Percentiles rank a stretch among this genome's conserved stretches.
Evolutionary conservation across 352 stramenopile genomes (phyloP).

Genomic region (Phytopythium mirpurense): DNA sequence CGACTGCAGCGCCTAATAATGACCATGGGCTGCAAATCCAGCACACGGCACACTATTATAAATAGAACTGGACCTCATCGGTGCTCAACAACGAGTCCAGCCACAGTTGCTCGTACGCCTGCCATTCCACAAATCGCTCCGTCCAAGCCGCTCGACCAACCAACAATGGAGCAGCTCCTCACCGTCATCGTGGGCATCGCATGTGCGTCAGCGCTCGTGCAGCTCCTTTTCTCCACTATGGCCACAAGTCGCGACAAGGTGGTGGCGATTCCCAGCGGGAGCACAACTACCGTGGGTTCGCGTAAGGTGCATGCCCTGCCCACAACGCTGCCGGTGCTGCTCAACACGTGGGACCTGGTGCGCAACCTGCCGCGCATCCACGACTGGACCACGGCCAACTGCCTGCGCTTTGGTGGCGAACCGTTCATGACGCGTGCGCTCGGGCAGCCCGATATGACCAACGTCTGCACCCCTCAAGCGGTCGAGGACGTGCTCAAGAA

Average conservation of each 20-base stretch:
- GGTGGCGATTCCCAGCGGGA: background rate
- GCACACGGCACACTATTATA: too few relatives aligned
- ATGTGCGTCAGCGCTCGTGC: background rate
- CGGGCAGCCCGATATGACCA: slow-evolving; percentile 34
- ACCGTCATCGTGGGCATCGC: background rate
- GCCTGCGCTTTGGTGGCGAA: slow-evolving; percentile 22
- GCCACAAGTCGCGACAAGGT: background rate
- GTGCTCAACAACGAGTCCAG: too few relatives aligned
- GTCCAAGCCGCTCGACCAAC: too few relatives aligned
- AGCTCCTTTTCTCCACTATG: background rate
- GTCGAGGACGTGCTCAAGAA: slow-evolving; percentile 48
- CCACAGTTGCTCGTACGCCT: too few relatives aligned
- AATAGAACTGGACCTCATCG: too few relatives aligned
- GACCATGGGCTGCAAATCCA: too few relatives aligned
- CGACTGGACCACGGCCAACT: slow-evolving; percentile 36
- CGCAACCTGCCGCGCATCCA: slow-evolving; percentile 29
- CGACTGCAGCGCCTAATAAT: too few relatives aligned
- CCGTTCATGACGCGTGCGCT: slow-evolving; percentile 31
- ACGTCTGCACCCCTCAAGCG: slow-evolving; percentile 37
- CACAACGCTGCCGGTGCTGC: slow-evolving; percentile 32
- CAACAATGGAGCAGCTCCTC: background rate
- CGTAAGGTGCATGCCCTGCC: slow-evolving; percentile 16
- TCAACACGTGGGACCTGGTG: slow-evolving; percentile 34
- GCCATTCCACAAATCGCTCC: too few relatives aligned
- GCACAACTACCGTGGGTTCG: background rate